phyloP scores from a whole-genome alignment of 2,329 filamentous ascomycete genomes.

The Sporothrix pallida region DNA sequence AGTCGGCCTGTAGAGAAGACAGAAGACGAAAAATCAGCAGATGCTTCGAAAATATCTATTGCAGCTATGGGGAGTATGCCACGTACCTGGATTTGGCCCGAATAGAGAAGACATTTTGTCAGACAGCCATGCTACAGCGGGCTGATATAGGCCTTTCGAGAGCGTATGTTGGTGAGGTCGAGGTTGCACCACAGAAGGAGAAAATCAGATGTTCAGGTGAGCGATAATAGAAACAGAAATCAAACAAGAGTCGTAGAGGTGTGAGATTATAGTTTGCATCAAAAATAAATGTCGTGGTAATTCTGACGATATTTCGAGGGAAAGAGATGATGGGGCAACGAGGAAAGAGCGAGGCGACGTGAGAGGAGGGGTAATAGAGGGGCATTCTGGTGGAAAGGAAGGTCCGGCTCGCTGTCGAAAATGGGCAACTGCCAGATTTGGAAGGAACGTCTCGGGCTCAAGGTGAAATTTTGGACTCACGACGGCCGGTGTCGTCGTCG shows the following conservation, averaged over 20 bases:
- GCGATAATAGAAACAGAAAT: background rate
- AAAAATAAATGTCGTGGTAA: background rate
- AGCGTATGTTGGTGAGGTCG: background rate
- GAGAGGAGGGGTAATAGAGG: conserved; percentile 8
- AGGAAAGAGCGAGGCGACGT: background rate
- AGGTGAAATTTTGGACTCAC: background rate
- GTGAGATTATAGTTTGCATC: background rate
- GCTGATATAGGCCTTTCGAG: background rate
- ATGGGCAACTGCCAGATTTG: background rate
- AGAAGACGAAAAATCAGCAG: background rate
- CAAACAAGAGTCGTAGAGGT: background rate
- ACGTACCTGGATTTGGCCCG: conserved; percentile 34
- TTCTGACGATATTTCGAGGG: background rate
- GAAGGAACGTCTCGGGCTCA: conserved; percentile 6
- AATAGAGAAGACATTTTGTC: conserved; percentile 33
- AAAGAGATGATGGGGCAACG: background rate
- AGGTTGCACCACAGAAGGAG: background rate
- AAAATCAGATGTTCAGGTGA: no score
- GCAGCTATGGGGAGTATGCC: background rate
- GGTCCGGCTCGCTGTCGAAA: background rate
- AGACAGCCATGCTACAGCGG: background rate
- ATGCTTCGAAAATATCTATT: background rate
- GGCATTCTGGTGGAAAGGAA: background rate
- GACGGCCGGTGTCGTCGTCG: background rate
- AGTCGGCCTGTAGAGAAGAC: conserved; percentile 28